Evolutionary conservation across 441 rosid species (phyloP).

Genomic region (Gossypium armourianum): DNA sequence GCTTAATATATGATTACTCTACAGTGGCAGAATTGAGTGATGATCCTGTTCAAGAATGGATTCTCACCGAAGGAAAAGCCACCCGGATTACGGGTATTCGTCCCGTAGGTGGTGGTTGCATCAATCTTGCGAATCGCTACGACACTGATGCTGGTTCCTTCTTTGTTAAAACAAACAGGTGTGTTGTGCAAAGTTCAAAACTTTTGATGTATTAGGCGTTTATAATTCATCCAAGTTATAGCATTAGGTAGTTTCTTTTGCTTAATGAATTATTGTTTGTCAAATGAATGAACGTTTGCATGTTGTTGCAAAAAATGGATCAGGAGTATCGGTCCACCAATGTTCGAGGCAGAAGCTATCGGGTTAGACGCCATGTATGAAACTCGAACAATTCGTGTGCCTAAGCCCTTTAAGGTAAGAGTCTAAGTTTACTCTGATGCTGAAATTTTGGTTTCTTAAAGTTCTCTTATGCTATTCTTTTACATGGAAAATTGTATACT

Average conservation of each 20-base stretch:
- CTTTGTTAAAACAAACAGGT: slow-evolving; percentile 84
- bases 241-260: neutral
- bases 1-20: slow-evolving; percentile 10
- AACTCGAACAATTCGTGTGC: slow-evolving; percentile 60
- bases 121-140: slow-evolving; percentile 61
- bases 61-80: slow-evolving; percentile 72
- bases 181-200: neutral
- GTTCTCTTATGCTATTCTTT: neutral
- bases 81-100: slow-evolving; percentile 47
- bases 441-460: neutral
- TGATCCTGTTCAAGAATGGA: slow-evolving; percentile 76
- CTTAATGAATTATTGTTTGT: neutral
- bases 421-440: neutral
- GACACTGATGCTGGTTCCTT: slow-evolving; percentile 71
- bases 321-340: slow-evolving; percentile 68
- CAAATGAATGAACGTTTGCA: slow-evolving; percentile 4
- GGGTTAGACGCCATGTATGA: slow-evolving; percentile 79
- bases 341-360: slow-evolving; percentile 87
- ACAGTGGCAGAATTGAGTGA: slow-evolving; percentile 62
- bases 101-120: slow-evolving; percentile 85
- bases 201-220: neutral
- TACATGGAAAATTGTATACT: neutral
- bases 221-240: neutral
- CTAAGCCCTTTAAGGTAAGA: slow-evolving; percentile 66
- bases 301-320: slow-evolving; percentile 14